Base-by-base conservation (phyloP, 768 basidiomycete species). In the Dentipellis fragilis region DNA sequence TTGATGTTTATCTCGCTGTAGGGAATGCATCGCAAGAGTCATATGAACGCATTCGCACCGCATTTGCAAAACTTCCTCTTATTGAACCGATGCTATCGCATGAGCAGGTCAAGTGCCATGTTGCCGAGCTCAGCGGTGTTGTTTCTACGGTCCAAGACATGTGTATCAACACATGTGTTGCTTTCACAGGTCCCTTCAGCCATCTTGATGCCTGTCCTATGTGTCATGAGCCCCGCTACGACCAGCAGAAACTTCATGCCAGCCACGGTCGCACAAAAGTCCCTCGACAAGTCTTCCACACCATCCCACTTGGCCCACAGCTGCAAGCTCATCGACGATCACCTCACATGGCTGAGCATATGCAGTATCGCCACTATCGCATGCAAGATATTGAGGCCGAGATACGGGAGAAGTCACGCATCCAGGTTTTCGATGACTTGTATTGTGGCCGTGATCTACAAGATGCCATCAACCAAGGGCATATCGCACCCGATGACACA, bases 401-500 rank as follows among this genome's bases (percentile, higher is more conserved):
- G 29, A 29, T 29, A 3, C 29, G 6, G 6, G 29, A 29, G 29
- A 29, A 29, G 21, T 9, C 16, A 10, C 17, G 22, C 47, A 23
- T 48, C 14, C 11, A 17, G 6, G 21, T 29, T 6, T 19, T 53
- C 16, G 19, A 62, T 23, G 59, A 58, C 49, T 21, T 61, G 10
- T 54, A 29, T 37, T 16, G 57, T 35, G 65, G 65, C 0, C 38
- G 12, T 11, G 64, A 68, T 1, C 54, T 49, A 9, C 54, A 66
- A 0, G 29, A 51, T 12, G 58, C 61, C 0, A 51, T 62, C 0
- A 1, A 42, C 0, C 45, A 56, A 16, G 59, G 53, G 1, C 7
- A 59, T 1, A 62, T 68, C 19, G 52, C 49, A 10, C 3, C 10
- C 3, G 38, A 59, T 1, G 69, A 75, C 39, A 67, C 67, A 0